phyloP scores from a whole-genome alignment of 768 basidiomycete species.

The Cubamyces sp. region DNA sequence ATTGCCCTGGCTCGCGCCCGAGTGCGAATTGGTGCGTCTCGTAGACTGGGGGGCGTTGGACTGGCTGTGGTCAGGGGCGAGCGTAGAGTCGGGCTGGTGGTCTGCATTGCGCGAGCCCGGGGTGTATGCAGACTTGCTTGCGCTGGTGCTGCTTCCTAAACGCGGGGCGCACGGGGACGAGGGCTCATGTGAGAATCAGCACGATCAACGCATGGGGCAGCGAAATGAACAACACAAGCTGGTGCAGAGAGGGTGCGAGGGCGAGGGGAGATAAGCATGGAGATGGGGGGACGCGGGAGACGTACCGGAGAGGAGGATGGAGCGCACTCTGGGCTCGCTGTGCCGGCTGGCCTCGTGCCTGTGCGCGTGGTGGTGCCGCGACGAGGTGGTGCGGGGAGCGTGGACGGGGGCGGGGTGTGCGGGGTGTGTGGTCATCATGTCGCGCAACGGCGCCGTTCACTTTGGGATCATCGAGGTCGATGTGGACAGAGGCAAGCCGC shows the following conservation, averaged over 20 bases:
- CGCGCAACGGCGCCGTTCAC: conserved; percentile 4
- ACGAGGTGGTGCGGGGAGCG: neutral
- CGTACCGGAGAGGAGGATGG: conserved; percentile 28
- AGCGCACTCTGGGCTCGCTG: conserved; percentile 17
- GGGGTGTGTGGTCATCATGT: conserved; percentile 18
- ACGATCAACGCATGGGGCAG: neutral
- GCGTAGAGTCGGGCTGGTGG: neutral
- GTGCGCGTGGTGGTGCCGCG: conserved; percentile 12
- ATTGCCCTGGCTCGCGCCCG: neutral
- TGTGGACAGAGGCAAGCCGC: neutral
- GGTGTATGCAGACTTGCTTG: conserved; percentile 5
- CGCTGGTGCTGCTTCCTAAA: conserved; percentile 6
- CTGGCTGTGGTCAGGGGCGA: neutral
- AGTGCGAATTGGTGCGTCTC: neutral
- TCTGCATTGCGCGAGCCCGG: conserved; percentile 17
- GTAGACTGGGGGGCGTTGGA: neutral
- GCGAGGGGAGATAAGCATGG: conserved; percentile 15
- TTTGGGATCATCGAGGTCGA: conserved; percentile 15
- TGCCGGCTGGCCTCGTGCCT: conserved; percentile 12
- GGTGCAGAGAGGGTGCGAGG: neutral
- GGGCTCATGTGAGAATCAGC: conserved; percentile 5
- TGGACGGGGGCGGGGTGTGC: neutral
- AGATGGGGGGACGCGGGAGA: conserved; percentile 14
- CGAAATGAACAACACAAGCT: neutral
- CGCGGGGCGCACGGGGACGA: conserved; percentile 5